Percentiles rank a stretch among this genome's conserved stretches.
These are phyloP conservation scores for Leccinum variicolor DNA, from an alignment of 768 basidiomycete species.

Conservation along the genomic window DNA sequence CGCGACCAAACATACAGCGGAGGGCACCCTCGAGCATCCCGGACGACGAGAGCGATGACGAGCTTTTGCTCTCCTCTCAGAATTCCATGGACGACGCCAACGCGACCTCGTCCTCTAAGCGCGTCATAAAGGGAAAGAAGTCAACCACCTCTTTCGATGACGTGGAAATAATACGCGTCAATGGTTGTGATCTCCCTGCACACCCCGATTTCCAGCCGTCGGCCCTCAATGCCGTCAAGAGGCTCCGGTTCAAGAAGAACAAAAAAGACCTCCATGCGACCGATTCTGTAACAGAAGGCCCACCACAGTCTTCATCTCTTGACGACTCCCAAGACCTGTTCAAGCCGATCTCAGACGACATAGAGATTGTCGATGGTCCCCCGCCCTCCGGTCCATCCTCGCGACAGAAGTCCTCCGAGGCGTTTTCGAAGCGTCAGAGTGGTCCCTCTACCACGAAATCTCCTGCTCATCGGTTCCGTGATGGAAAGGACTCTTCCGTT, in stretches of 20 bases:
- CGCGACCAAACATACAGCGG: neutral
- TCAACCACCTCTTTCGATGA: neutral
- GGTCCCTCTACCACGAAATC: neutral
- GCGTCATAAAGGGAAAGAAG: constrained; percentile 10
- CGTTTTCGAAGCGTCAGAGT: constrained; percentile 1
- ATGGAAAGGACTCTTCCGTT: constrained; percentile 2
- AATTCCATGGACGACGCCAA: constrained; percentile 6
- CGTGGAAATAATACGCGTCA: constrained; percentile 13
- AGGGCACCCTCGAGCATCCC: neutral
- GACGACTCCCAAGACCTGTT: constrained; percentile 21
- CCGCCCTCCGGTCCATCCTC: neutral
- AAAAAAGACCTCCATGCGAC: constrained; percentile 9
- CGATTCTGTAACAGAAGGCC: constrained; percentile 1
- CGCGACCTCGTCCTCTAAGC: constrained; percentile 12
- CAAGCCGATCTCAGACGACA: constrained; percentile 19
- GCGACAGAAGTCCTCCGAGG: neutral
- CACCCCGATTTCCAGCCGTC: constrained; percentile 27
- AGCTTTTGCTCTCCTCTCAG: constrained; percentile 27
- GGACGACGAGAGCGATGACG: constrained; percentile 28
- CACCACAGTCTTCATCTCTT: constrained; percentile 22
- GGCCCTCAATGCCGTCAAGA: neutral
- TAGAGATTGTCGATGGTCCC: constrained; percentile 2
- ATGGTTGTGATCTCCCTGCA: constrained; percentile 13
- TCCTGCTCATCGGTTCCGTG: neutral
- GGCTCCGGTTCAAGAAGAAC: constrained; percentile 36